A percentile compares a stretch with the other conserved stretches of the same genome.
These are phyloP conservation scores for Cystofilobasidium ferigula DNA, from an alignment of 768 basidiomycete species.

Conservation along the genomic window DNA sequence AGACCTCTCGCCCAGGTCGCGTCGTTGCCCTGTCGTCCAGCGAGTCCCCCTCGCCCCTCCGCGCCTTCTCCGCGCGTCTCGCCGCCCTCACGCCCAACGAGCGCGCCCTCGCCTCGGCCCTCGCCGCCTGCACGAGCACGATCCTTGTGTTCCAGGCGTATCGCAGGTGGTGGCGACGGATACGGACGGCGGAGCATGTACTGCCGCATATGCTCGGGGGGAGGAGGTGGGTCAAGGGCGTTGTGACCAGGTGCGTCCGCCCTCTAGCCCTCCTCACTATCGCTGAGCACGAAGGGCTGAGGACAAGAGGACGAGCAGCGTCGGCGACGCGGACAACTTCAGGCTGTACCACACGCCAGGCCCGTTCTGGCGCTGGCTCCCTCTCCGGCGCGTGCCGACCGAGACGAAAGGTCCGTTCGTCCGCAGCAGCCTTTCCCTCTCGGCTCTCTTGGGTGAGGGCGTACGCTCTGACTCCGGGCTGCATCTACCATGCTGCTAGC, in stretches of 20 bases:
- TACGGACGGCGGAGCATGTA: not conserved
- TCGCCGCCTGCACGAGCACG: not conserved
- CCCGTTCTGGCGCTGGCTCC: not conserved
- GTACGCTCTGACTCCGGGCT: not conserved
- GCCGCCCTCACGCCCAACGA: not conserved
- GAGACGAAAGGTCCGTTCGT: not conserved
- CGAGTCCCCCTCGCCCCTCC: no score
- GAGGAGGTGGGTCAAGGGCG: not conserved
- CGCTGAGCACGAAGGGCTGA: no score
- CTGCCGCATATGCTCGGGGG: not conserved
- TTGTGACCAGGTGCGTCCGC: not conserved
- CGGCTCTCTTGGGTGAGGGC: not conserved
- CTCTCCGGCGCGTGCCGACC: not conserved
- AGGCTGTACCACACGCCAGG: not conserved
- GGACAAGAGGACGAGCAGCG: no score
- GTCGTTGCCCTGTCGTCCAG: no score
- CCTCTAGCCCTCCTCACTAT: no score
- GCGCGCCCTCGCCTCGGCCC: not conserved
- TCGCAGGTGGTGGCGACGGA: not conserved
- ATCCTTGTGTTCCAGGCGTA: not conserved
- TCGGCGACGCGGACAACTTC: not conserved
- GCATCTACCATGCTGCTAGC: not conserved
- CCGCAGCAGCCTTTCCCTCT: not conserved
- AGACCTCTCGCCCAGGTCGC: no score
- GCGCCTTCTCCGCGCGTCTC: no score